Evolutionary conservation across 2,329 filamentous ascomycete genomes (phyloP).

Genomic region (Helminthosporium solani): DNA sequence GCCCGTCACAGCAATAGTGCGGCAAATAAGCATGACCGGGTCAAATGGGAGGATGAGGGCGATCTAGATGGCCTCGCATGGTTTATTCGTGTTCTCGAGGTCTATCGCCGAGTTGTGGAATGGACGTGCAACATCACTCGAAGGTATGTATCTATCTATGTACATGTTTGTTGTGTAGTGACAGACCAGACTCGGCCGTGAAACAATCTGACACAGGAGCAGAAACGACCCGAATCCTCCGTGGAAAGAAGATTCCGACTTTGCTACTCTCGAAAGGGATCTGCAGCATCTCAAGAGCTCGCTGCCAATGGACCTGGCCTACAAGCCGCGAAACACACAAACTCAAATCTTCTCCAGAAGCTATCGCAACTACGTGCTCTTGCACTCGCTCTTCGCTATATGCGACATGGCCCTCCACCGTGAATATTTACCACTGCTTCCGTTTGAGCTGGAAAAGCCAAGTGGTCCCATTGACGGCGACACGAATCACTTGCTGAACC

Average conservation of each 20-base stretch:
- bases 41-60: conserved; percentile 54
- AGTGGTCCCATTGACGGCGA: conserved; percentile 62
- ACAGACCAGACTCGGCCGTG: too few species aligned
- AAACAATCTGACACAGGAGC: conserved; percentile 14
- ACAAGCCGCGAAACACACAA: conserved; percentile 63
- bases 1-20: conserved; percentile 36
- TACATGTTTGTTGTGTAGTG: neutral
- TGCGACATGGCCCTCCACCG: conserved; percentile 68
- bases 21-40: neutral
- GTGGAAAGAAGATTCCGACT: conserved; percentile 59
- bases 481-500: conserved; percentile 44
- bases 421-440: conserved; percentile 67
- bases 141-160: conserved; percentile 44
- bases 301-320: conserved; percentile 58
- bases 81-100: conserved; percentile 55
- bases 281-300: conserved; percentile 56
- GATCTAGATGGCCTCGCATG: conserved; percentile 52
- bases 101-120: conserved; percentile 57
- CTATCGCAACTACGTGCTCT: conserved; percentile 55
- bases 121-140: conserved; percentile 62
- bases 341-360: conserved; percentile 59
- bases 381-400: conserved; percentile 66
- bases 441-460: conserved; percentile 54
- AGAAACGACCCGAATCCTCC: conserved; percentile 54
- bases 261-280: conserved; percentile 54